Evolutionary conservation across 1,139 yeast species (phyloP), one percentile per base, ranked within the genome.

Genomic region (Geotrichum histeridarum): DNA sequence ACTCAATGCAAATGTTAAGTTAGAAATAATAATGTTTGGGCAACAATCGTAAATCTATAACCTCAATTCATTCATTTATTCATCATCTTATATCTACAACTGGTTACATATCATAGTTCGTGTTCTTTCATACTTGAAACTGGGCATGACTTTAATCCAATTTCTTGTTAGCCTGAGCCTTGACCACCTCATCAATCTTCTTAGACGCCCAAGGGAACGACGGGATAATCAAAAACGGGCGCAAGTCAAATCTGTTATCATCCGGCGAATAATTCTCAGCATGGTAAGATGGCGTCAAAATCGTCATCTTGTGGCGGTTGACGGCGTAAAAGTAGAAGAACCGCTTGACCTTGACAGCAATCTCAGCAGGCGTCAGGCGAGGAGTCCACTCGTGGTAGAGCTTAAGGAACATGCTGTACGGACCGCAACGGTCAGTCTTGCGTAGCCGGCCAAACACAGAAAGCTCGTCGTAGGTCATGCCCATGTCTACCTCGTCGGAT

Each of bases 251-350:
- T 64, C 99, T 79, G 69, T 93, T 93, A 68, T 93, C 99, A 70
- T 93, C 99, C 0, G 99, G 98, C 1, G 97, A 89, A 67, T 94
- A 93, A 66, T 88, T 95, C 68, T 93, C 99, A 0, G 99, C 99
- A 64, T 93, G 99, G 66, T 93, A 94, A 27, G 95, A 81, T 12
- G 99, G 99, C 0, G 99, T 93, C 71, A 91, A 78, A 15, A 94
- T 91, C 0, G 99, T 93, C 84, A 89, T 94, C 72, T 93, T 93
- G 71, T 93, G 99, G 65, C 99, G 82, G 70, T 93, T 93, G 55
- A 93, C 80, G 6, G 98, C 96, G 70, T 93, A 93, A 67, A 80
- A 93, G 75, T 87, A 91, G 78, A 88, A 93, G 71, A 93, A 93
- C 55, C 83, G 77, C 69, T 93, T 93, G 8, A 93, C 99, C 69